A percentile compares a stretch with the other conserved stretches of the same genome.
phyloP scores from a whole-genome alignment of 139 green algal genomes.

The Desmodesmus armatus region DNA sequence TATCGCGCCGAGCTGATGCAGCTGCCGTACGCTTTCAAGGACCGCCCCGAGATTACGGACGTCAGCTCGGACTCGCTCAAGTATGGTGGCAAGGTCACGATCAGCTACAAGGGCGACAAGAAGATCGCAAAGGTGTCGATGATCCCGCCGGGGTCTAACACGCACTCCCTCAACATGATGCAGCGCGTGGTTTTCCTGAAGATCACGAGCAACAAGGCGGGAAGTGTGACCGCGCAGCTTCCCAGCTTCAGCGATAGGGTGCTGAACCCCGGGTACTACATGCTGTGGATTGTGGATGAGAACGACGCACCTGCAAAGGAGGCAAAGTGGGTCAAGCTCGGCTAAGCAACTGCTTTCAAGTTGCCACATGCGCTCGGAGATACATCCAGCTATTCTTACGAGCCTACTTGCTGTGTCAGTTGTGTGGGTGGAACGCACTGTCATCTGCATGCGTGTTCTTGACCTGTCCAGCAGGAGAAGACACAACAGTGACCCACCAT shows the following conservation, averaged over 20 bases:
- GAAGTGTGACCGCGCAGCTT: neutral
- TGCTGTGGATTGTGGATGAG: constrained; percentile 42
- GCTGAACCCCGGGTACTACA: constrained; percentile 37
- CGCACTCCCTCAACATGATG: constrained; percentile 46
- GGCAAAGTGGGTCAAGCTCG: constrained; percentile 37
- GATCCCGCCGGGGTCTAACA: constrained; percentile 31
- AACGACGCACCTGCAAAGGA: constrained; percentile 33
- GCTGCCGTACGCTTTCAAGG: constrained; percentile 43
- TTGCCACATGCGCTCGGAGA: no score
- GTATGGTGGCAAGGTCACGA: constrained; percentile 37
- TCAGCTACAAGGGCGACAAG: neutral
- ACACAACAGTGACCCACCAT: no score
- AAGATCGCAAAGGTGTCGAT: constrained; percentile 5
- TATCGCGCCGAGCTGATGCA: constrained; percentile 48
- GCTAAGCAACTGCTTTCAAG: no score
- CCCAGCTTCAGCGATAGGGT: constrained; percentile 9
- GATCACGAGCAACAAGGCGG: neutral
- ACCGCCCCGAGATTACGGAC: constrained; percentile 25
- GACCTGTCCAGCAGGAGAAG: no score
- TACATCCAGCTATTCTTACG: no score
- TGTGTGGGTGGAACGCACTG: no score
- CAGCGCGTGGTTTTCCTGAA: constrained; percentile 38
- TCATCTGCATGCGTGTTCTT: no score
- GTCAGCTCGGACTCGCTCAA: constrained; percentile 2
- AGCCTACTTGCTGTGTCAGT: no score